Evolutionary conservation across 208 protist genomes (phyloP).

Genomic region (Naegleria lovaniensis): DNA sequence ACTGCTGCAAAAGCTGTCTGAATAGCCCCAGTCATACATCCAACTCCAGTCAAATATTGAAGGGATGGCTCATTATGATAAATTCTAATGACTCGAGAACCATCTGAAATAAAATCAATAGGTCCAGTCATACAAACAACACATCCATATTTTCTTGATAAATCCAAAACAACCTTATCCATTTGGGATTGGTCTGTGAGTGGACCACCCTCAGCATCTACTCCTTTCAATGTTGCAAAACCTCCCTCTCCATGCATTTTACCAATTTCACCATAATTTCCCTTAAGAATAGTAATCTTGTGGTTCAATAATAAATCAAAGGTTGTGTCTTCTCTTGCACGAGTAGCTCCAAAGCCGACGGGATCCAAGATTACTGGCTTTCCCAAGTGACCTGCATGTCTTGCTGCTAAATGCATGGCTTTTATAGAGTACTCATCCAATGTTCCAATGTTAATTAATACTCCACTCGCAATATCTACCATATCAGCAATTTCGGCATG

Average conservation of each 20-base stretch:
- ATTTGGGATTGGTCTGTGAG: background rate
- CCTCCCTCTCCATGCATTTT: background rate
- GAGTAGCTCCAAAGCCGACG: constrained; percentile 16
- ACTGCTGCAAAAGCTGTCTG: background rate
- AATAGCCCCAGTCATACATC: background rate
- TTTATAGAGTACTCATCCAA: background rate
- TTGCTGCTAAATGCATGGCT: constrained; percentile 7
- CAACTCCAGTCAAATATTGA: background rate
- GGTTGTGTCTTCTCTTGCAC: background rate
- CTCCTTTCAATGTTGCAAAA: background rate
- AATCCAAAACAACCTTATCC: background rate
- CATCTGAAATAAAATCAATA: constrained; percentile 11
- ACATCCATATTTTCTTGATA: background rate
- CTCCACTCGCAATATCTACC: background rate
- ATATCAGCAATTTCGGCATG: constrained; percentile 2
- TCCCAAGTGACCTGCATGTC: background rate
- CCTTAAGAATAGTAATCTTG: background rate
- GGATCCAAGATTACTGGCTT: constrained; percentile 27
- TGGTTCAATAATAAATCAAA: background rate
- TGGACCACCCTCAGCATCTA: background rate
- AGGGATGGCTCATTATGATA: background rate
- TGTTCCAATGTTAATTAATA: constrained; percentile 28
- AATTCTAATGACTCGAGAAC: background rate
- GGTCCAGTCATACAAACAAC: background rate
- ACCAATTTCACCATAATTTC: constrained; percentile 21